Percentiles rank a stretch among this genome's conserved stretches.
Conservation (phyloP, 129 eudicot species). For the Flaveria sonorensis region DNA sequence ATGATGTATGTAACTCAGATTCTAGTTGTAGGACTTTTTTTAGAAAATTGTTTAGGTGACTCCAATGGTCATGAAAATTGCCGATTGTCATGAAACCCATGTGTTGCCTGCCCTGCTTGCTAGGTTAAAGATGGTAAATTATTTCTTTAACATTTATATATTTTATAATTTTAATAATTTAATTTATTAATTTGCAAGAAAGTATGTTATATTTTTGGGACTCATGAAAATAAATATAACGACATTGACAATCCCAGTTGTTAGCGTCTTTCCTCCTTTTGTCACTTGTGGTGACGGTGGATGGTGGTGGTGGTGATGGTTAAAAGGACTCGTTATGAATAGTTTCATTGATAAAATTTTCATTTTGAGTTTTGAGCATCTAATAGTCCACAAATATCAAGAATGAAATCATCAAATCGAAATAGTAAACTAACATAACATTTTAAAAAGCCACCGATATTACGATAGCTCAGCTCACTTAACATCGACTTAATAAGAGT, state of each 20-base stretch:
- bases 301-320: constrained; percentile 29
- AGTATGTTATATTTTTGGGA: background rate
- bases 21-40: background rate
- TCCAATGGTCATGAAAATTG: background rate
- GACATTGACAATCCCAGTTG: background rate
- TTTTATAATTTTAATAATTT: no score
- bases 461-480: constrained; percentile 56
- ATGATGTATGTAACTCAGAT: no score
- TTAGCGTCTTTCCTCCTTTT: background rate
- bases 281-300: background rate
- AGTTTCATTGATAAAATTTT: no score
- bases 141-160: no score
- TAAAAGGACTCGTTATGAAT: constrained; percentile 13
- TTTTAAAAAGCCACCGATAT: background rate
- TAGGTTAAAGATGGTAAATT: background rate
- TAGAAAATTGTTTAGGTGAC: background rate
- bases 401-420: background rate
- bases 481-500: constrained; percentile 61
- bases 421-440: background rate
- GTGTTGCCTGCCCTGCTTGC: background rate
- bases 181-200: background rate
- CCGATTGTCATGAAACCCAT: background rate
- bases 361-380: no score
- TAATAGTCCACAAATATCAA: no score
- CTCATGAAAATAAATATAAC: background rate